phyloP scores from a whole-genome alignment of 1,284 basidiomycete genomes.

The Melampsora larici-populina region DNA sequence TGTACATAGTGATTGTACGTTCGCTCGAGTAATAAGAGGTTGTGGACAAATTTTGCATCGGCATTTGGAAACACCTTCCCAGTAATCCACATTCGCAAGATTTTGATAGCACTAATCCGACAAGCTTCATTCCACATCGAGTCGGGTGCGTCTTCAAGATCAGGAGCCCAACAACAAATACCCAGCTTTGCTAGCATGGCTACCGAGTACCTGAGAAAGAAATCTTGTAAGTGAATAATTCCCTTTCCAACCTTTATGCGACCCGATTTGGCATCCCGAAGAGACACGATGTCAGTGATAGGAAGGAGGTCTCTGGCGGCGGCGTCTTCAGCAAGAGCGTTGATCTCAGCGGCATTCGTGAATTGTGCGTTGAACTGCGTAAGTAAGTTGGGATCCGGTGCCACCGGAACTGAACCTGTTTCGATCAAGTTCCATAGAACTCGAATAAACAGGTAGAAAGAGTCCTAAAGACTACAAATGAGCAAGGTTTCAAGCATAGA shows the following conservation, averaged over 20 bases:
- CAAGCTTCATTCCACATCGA: constrained; percentile 30
- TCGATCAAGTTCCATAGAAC: not conserved
- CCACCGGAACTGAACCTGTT: not conserved
- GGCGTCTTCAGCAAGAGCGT: not conserved
- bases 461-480: too few species aligned
- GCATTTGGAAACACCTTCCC: not conserved
- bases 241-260: not conserved
- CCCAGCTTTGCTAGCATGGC: constrained; percentile 18
- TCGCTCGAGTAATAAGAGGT: not conserved
- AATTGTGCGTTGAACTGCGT: not conserved
- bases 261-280: not conserved
- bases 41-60: not conserved
- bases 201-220: constrained; percentile 4
- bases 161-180: constrained; percentile 15
- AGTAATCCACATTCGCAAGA: not conserved
- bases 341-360: not conserved
- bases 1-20: constrained; percentile 1
- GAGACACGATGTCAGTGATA: not conserved
- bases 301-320: not conserved
- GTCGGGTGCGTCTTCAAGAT: constrained; percentile 12
- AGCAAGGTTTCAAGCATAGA: too few species aligned
- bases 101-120: not conserved
- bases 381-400: not conserved
- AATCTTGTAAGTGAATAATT: not conserved
- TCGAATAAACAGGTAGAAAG: too few species aligned